phyloP scores from a whole-genome alignment of 192 early-diverging fungal genomes.

The Coemansia brasiliensis region DNA sequence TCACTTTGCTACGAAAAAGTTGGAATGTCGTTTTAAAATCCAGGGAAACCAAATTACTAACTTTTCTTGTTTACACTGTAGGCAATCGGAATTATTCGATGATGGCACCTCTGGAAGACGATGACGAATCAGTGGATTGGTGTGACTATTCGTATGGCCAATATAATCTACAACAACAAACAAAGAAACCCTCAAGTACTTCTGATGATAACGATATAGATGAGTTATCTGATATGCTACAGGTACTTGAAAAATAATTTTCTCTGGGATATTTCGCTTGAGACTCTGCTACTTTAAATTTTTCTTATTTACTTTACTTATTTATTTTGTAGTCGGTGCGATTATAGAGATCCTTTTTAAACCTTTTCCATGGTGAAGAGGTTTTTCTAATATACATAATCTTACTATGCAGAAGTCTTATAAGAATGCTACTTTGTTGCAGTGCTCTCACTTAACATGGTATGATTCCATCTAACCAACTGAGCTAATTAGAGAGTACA shows the following conservation, averaged over 20 bases:
- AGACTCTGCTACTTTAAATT: neutral
- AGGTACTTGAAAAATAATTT: neutral
- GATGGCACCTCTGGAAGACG: constrained; percentile 41
- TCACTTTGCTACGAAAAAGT: constrained; percentile 6
- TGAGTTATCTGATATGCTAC: constrained; percentile 17
- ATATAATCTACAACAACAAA: neutral
- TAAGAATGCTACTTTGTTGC: no score
- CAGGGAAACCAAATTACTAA: no score
- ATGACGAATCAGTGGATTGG: constrained; percentile 35
- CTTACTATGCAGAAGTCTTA: no score
- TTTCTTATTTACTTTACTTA: neutral
- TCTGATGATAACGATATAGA: constrained; percentile 20
- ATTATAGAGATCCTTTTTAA: neutral
- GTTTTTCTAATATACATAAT: neutral
- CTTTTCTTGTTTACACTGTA: no score
- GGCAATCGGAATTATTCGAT: constrained; percentile 7
- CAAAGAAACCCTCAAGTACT: neutral
- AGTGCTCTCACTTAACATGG: no score
- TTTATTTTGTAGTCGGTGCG: constrained; percentile 5
- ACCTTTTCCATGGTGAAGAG: no score
- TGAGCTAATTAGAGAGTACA: no score
- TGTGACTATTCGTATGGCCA: constrained; percentile 17
- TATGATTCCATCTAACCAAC: no score
- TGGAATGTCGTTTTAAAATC: neutral
- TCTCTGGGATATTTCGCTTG: no score